A percentile compares a stretch with the other conserved stretches of the same genome.
Evolutionary conservation across 192 early-diverging fungal genomes (phyloP).

Genomic region (Phycomyces nitens): DNA sequence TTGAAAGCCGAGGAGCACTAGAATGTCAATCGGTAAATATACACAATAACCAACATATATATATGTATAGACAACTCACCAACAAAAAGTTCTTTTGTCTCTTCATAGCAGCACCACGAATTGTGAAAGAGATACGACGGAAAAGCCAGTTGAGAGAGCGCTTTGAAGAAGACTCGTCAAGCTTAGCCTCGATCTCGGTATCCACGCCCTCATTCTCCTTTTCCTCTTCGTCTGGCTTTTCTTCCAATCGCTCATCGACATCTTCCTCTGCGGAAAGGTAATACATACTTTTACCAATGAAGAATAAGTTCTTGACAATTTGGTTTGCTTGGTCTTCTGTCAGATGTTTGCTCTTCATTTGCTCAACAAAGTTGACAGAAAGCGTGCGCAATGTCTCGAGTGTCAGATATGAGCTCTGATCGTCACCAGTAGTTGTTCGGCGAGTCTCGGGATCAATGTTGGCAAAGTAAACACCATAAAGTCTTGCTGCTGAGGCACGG

Average conservation of each 20-base stretch:
- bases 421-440: conserved; percentile 17
- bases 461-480: conserved; percentile 79
- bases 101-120: conserved; percentile 53
- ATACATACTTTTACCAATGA: conserved; percentile 79
- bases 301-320: conserved; percentile 91
- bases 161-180: conserved; percentile 30
- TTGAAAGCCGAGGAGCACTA: conserved; percentile 84
- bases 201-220: conserved; percentile 35
- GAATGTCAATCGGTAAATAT: conserved; percentile 29
- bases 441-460: conserved; percentile 58
- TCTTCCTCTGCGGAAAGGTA: conserved; percentile 36
- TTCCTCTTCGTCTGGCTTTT: conserved; percentile 7
- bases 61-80: conserved; percentile 35
- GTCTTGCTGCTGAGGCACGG: conserved; percentile 60
- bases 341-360: conserved; percentile 64
- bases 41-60: not conserved
- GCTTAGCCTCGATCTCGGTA: conserved; percentile 6
- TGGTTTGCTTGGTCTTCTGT: conserved; percentile 81
- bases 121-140: conserved; percentile 60
- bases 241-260: conserved; percentile 3
- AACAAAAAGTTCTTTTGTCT: conserved; percentile 24
- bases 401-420: conserved; percentile 33
- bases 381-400: conserved; percentile 48
- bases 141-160: conserved; percentile 56
- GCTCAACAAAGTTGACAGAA: conserved; percentile 51